A percentile compares a stretch with the other conserved stretches of the same genome.
phyloP scores from a whole-genome alignment of 768 basidiomycete species.

The Kwoniella bestiolae region DNA sequence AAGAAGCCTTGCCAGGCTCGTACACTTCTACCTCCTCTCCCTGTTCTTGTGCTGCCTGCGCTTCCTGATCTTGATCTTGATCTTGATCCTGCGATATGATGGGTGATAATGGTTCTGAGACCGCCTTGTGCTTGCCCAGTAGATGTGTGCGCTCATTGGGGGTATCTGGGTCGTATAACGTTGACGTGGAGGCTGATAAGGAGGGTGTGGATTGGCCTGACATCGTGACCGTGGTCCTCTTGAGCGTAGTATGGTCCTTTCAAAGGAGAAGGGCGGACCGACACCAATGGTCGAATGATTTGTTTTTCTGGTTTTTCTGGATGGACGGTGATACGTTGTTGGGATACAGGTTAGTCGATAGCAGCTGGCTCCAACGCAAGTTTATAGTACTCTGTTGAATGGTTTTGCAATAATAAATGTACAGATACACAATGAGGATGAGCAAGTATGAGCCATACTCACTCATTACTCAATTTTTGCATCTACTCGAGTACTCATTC shows the following conservation, averaged over 20 bases:
- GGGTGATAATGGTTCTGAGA: conserved; percentile 9
- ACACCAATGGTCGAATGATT: too few relatives aligned
- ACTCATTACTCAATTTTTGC: background rate
- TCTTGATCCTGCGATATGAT: background rate
- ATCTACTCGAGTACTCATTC: background rate
- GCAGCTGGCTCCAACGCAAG: too few relatives aligned
- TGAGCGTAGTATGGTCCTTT: background rate
- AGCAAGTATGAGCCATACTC: background rate
- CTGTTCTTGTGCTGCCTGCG: conserved; percentile 1
- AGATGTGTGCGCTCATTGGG: conserved; percentile 15
- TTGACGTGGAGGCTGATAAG: conserved; percentile 13
- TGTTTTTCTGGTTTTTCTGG: too few relatives aligned
- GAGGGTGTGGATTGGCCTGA: conserved; percentile 6
- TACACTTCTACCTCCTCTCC: conserved; percentile 47
- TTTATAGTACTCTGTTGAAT: too few relatives aligned
- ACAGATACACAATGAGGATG: background rate
- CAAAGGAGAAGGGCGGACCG: too few relatives aligned
- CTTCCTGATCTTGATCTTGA: conserved; percentile 7
- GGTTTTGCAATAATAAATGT: too few relatives aligned
- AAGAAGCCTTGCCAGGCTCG: conserved; percentile 40
- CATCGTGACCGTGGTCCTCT: background rate
- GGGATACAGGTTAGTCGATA: too few relatives aligned
- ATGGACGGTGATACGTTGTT: too few relatives aligned
- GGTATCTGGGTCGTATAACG: conserved; percentile 5
- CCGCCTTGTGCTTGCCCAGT: conserved; percentile 7